Evolutionary conservation across 371 early-diverging fungal species (phyloP), one percentile per base, ranked within the genome.

Genomic region (Smittium mucronatum): DNA sequence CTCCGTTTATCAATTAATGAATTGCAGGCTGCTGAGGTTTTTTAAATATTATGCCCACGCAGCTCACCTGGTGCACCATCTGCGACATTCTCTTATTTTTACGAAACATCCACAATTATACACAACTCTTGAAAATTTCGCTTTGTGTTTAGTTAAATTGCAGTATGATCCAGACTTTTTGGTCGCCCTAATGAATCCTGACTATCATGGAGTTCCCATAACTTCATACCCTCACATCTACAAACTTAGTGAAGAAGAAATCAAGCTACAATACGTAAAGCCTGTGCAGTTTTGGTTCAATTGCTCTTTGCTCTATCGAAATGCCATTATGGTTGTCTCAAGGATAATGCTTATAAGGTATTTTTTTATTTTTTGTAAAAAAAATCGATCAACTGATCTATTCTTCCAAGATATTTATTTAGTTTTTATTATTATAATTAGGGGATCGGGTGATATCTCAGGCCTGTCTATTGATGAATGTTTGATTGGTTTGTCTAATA

Each of bases 1-100:
- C 73, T 89, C 89, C 0, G 83, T 91, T 30, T 78, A 88, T 32
- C 90, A 91, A 71, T 75, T 90, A 63, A 83, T 91, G 78, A 88
- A 86, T 73, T 88, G 87, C 74, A 84, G 91, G 32, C 70, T 86
- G 63, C 76, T 84, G 67, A 80, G 85, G 17, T 78, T 80, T 36
- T 75, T 86, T 70, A 86, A 79, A 68, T 76, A 76, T 75, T 73
- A 81, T 69, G 78, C 82, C 63, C 82, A 76, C 73, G 80, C 79
- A 8, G 69, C 70, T 57, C 72, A 75, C 15, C 70, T 89, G 68
- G 80, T 89, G 16, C 87, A 88, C 67, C 83, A 86, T 71, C 78
- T 79, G 70, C 78, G 86, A 0, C 82, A 86, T 71, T 85, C 87
- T 11, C 76, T 88, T 29, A 85, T 87, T 1, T 80, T 80, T 67